Evolutionary conservation across 2,329 filamentous ascomycete genomes (phyloP), one percentile per base, ranked within the genome.

Genomic region (Pezizomycotina sp.): DNA sequence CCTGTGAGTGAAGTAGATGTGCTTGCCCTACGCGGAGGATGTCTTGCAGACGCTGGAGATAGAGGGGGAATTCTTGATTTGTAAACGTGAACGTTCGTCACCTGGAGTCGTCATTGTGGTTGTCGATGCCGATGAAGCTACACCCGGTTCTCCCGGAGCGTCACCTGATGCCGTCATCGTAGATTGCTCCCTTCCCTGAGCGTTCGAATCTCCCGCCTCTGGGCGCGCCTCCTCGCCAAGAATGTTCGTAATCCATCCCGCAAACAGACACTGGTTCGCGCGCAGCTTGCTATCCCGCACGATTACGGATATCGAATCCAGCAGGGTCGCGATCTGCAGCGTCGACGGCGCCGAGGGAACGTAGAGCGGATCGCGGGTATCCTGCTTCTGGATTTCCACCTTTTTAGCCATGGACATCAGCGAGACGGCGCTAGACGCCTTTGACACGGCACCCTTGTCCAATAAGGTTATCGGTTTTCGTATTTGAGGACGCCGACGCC

Each of bases 271-370:
- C 49, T 80, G 69, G 46, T 75, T 75, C 6, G 80, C 74, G 36
- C 82, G 71, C 34, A 49, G 45, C 24, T 48, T 50, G 1, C 86
- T 93, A 50, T 80, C 71, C 43, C 74, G 69, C 31, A 92, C 69
- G 30, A 93, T 77, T 28, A 74, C 68, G 13, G 74, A 68, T 32
- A 92, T 69, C 0, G 84, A 80, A 44, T 82, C 75, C 5, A 95
- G 60, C 12, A 92, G 68, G 6, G 72, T 71, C 2, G 72, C 66
- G 24, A 92, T 58, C 42, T 68, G 69, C 16, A 69, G 62, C 10
- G 61, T 62, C 9, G 63, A 59, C 2, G 69, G 66, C 5, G 78
- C 70, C 15, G 76, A 63, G 3, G 64, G 58, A 2, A 39, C 24
- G n/a, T 38, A 18, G 13, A 38, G 35, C 4, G 24, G 20, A 19